Evolutionary conservation across 345 rosid genomes (phyloP).

Genomic region (Ceriops zippeliana): DNA sequence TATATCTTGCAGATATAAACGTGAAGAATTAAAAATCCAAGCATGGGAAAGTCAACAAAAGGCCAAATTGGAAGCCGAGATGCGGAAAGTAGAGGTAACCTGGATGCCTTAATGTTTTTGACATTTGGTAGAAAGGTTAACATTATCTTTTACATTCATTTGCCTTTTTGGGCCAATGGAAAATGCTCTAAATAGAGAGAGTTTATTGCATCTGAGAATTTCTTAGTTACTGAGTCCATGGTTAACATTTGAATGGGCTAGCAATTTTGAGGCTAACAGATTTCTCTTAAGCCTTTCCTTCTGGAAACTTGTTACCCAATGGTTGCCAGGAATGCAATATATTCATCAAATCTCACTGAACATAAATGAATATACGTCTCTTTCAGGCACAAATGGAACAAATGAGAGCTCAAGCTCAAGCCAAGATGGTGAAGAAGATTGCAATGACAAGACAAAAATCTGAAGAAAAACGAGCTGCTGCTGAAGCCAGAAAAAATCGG

Average conservation of each 20-base stretch:
- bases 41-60: conserved; percentile 81
- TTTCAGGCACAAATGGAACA: conserved; percentile 62
- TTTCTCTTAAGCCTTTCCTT: neutral
- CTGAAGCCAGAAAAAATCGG: conserved; percentile 44
- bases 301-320: neutral
- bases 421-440: conserved; percentile 57
- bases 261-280: neutral
- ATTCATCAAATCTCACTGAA: neutral
- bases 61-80: conserved; percentile 64
- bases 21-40: conserved; percentile 69
- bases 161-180: neutral
- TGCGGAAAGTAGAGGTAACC: conserved; percentile 63
- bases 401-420: conserved; percentile 54
- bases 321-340: neutral
- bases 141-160: neutral
- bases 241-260: neutral
- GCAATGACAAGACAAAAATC: conserved; percentile 56
- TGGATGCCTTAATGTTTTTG: neutral
- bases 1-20: conserved; percentile 43
- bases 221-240: neutral
- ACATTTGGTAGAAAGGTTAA: neutral
- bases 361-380: no score
- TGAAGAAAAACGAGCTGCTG: conserved; percentile 54
- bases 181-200: neutral
- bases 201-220: neutral